phyloP scores from a whole-genome alignment of 1,139 yeast genomes.

The Scheffersomyces titani region DNA sequence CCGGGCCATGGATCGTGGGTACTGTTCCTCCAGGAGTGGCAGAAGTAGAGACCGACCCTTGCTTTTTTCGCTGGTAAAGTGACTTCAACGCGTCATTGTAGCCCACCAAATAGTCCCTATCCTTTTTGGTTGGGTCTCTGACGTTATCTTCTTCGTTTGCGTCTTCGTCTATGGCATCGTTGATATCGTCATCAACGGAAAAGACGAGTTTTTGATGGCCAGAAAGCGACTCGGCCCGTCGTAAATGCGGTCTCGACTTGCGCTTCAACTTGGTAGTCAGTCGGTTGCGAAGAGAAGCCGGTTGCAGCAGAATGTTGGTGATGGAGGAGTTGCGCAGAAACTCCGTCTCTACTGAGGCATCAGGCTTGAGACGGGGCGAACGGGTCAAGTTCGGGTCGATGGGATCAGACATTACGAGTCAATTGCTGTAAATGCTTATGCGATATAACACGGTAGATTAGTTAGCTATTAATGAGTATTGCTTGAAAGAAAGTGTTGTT shows the following conservation, averaged over 20 bases:
- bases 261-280: conserved; percentile 15
- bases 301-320: conserved; percentile 9
- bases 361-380: conserved; percentile 2
- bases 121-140: conserved; percentile 25
- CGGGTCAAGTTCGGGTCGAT: background rate
- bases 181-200: conserved; percentile 73
- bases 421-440: background rate
- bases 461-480: background rate
- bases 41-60: background rate
- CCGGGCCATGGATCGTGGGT: background rate
- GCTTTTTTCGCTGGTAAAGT: conserved; percentile 24
- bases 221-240: conserved; percentile 19
- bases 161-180: conserved; percentile 42
- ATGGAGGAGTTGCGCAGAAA: conserved; percentile 1
- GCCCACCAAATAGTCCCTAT: conserved; percentile 69
- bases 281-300: conserved; percentile 11
- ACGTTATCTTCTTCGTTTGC: conserved; percentile 47
- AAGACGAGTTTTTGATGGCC: conserved; percentile 44
- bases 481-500: background rate
- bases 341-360: background rate
- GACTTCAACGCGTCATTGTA: conserved; percentile 66
- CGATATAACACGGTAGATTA: background rate
- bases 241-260: conserved; percentile 25
- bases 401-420: background rate
- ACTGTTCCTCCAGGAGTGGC: background rate